Evolutionary conservation across 2,329 filamentous ascomycete species (phyloP).

Genomic region (Cyclaneusma minus): DNA sequence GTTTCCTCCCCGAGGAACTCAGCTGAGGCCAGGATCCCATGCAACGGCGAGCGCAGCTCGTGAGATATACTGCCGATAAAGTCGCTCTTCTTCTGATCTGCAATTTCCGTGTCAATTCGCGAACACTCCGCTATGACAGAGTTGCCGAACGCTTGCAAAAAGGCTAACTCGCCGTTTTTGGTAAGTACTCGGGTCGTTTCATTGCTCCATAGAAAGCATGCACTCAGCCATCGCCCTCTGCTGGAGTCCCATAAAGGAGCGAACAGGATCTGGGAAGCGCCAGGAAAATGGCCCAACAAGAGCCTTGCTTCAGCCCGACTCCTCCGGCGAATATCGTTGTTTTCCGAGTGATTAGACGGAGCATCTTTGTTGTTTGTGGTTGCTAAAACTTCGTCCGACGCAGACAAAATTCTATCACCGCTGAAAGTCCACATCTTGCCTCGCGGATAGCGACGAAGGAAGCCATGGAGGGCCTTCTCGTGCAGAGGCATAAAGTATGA

Average conservation of each 20-base stretch:
- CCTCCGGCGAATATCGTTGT: constrained; percentile 3
- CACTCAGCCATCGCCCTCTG: constrained; percentile 20
- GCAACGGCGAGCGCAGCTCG: constrained; percentile 37
- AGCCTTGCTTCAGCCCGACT: constrained; percentile 1
- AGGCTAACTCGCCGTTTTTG: constrained; percentile 21
- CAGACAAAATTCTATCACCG: background rate
- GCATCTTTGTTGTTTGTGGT: background rate
- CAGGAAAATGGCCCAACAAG: constrained; percentile 8
- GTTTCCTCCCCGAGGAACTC: constrained; percentile 31
- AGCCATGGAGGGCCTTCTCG: constrained; percentile 13
- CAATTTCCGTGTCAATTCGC: constrained; percentile 34
- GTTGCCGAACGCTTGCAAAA: constrained; percentile 27
- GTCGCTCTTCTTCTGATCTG: constrained; percentile 36
- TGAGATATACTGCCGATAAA: constrained; percentile 45
- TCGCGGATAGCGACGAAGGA: constrained; percentile 27
- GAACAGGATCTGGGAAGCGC: constrained; percentile 19
- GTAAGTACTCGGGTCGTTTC: constrained; percentile 17
- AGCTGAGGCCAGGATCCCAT: constrained; percentile 37
- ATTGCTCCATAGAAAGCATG: constrained; percentile 13
- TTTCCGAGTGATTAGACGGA: constrained; percentile 1
- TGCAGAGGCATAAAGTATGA: constrained; percentile 13
- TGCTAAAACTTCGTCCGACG: background rate
- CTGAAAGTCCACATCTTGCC: constrained; percentile 30
- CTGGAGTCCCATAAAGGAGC: constrained; percentile 23
- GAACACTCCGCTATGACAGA: constrained; percentile 39